Percentiles rank a stretch among this genome's conserved stretches.
Evolutionary conservation across 768 basidiomycete genomes (phyloP).

Genomic region (Heimioporus sp.): DNA sequence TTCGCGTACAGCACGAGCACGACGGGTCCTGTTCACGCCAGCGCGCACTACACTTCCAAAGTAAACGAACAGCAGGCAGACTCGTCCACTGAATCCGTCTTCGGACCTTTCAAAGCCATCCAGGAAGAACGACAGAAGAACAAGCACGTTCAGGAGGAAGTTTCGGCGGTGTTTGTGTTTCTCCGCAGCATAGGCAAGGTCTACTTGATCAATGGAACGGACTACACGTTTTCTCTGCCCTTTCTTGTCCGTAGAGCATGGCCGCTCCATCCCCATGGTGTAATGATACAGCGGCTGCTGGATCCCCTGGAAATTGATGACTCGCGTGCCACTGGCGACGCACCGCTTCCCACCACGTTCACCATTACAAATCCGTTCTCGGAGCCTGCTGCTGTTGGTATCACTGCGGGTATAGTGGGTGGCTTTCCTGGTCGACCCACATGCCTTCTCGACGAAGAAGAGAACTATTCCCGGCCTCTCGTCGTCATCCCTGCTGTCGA

Average conservation of each 20-base stretch:
- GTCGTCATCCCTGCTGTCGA: conserved; percentile 61
- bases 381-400: conserved; percentile 69
- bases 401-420: conserved; percentile 59
- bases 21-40: conserved; percentile 21
- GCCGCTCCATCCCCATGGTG: conserved; percentile 75
- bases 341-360: conserved; percentile 77
- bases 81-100: conserved; percentile 26
- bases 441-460: conserved; percentile 53
- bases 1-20: conserved; percentile 51
- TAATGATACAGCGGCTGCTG: conserved; percentile 73
- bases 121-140: conserved; percentile 39
- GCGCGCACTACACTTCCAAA: conserved; percentile 29
- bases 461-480: conserved; percentile 48
- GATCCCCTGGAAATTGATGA: conserved; percentile 67
- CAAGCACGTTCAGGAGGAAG: conserved; percentile 36
- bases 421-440: conserved; percentile 33
- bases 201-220: conserved; percentile 65
- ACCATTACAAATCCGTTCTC: conserved; percentile 74
- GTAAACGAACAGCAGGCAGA: conserved; percentile 14
- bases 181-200: conserved; percentile 72
- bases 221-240: conserved; percentile 77
- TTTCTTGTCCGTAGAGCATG: conserved; percentile 79
- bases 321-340: conserved; percentile 61
- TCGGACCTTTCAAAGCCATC: conserved; percentile 43
- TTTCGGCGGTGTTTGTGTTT: conserved; percentile 73